Evolutionary conservation across 192 early-diverging fungal genomes (phyloP), one percentile per base, ranked within the genome.

Genomic region (Lunasporangiospora selenospora): DNA sequence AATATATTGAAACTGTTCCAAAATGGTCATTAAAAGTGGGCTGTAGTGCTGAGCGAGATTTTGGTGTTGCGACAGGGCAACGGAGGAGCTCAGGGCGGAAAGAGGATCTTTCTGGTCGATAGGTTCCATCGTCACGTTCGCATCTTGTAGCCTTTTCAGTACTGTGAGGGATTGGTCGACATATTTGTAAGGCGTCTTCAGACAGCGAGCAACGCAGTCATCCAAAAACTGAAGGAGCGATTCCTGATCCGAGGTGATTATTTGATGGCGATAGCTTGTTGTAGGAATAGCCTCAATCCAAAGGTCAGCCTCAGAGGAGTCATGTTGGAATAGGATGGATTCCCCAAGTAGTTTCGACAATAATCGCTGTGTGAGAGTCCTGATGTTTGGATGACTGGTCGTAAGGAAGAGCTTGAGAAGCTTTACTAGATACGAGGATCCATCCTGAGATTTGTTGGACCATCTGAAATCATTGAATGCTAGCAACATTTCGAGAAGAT

Each of bases 391-490:
- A 32, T 81, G 65, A 27, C 71, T 53, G 11, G 85, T 85, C 0
- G 53, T 67, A 32, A 88, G 65, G 46, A 77, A 84, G 15, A 90
- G 60, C 7, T 64, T 77, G n/a, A 90, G 45, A 19, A 90, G 58
- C 11, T 75, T 82, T 10, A 36, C 56, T n/a, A 89, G 63, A 48
- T 88, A 83, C 7, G 77, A 62, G 4, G 82, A 69, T 39, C 78
- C 70, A 41, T 67, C 81, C 54, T 63, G 69, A 66, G 66, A 46
- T 49, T 82, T 83, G 46, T 83, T 87, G 53, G 80, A 83, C 92
- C 91, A 94, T 23, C 87, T 85, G 48, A 93, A 90, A 38, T 87
- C 84, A 19, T 78, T 77, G 29, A 88, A 54, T 29, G 80, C 79
- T 9, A 77, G 50, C 18, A 92, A 59, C 40, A 92, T 71, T 32